Evolutionary conservation across 2,329 filamentous ascomycete species (phyloP).

Genomic region (Ascosphaera aggregata): DNA sequence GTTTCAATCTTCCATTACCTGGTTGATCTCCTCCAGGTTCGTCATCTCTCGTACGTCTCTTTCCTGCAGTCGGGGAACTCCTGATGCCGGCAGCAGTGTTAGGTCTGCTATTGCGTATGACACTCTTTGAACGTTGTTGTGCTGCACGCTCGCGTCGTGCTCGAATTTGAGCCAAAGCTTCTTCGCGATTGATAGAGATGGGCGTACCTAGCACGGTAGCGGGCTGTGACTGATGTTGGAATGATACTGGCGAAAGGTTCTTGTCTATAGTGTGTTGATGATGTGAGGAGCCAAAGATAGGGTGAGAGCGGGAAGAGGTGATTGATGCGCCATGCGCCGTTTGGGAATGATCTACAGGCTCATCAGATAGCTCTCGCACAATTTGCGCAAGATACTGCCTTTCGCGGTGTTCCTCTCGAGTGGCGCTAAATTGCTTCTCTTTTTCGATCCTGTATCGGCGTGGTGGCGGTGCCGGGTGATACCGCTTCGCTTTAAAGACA

Average conservation of each 20-base stretch:
- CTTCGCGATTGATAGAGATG: conserved; percentile 23
- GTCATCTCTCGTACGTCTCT: background rate
- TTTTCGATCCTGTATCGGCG: background rate
- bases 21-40: background rate
- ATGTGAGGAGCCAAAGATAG: background rate
- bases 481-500: background rate
- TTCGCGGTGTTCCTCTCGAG: background rate
- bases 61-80: background rate
- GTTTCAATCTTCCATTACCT: background rate
- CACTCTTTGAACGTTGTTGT: background rate
- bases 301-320: background rate
- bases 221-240: conserved; percentile 10
- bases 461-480: background rate
- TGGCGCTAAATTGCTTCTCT: background rate
- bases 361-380: background rate
- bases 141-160: conserved; percentile 21
- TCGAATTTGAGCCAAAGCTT: conserved; percentile 25
- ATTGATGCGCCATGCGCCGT: conserved; percentile 1
- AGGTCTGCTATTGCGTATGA: background rate
- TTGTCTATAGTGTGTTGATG: background rate
- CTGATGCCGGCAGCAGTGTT: background rate
- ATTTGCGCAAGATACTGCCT: background rate
- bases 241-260: conserved; percentile 1
- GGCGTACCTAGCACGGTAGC: conserved; percentile 12
- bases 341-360: background rate